These are phyloP conservation scores for Neurospora sublineolata DNA, from an alignment of 495 filamentous ascomycete genomes.

Conservation along the genomic window DNA sequence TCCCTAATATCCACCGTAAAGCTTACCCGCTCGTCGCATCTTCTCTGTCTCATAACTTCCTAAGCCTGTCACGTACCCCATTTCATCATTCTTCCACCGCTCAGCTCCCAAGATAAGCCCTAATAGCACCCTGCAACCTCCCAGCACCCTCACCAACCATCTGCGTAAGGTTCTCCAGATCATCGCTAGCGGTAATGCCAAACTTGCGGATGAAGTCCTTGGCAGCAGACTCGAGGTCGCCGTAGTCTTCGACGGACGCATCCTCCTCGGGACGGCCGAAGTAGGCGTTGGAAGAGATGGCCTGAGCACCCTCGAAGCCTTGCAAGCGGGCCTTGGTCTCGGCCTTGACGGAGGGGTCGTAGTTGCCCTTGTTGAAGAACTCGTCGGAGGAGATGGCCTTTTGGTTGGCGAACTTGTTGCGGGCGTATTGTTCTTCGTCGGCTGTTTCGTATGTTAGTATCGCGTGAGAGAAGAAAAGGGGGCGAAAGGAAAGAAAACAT, in stretches of 20 bases:
- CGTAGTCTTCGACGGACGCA: conserved; percentile 57
- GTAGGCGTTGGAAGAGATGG: conserved; percentile 93
- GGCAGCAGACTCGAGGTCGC: conserved; percentile 80
- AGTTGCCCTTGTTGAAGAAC: conserved; percentile 85
- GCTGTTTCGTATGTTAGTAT: conserved; percentile 33
- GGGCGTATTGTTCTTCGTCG: conserved; percentile 62
- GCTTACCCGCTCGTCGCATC: background rate
- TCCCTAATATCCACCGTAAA: background rate
- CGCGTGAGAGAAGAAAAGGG: background rate
- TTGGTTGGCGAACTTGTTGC: conserved; percentile 71
- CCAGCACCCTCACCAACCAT: conserved; percentile 75
- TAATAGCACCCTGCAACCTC: conserved; percentile 78
- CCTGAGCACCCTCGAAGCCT: conserved; percentile 82
- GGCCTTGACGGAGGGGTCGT: conserved; percentile 64
- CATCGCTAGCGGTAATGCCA: conserved; percentile 87
- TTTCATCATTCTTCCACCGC: background rate
- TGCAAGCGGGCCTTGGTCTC: conserved; percentile 80
- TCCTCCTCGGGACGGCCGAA: conserved; percentile 82
- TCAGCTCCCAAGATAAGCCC: conserved; percentile 57
- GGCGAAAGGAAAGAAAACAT: conserved; percentile 14
- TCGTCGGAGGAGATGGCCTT: conserved; percentile 97
- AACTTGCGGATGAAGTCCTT: conserved; percentile 92
- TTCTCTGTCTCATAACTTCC: background rate
- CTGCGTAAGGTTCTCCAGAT: conserved; percentile 77
- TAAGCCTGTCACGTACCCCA: background rate